Conservation (phyloP, 2,329 filamentous ascomycete species). For the Arthrinium phaeospermum region DNA sequence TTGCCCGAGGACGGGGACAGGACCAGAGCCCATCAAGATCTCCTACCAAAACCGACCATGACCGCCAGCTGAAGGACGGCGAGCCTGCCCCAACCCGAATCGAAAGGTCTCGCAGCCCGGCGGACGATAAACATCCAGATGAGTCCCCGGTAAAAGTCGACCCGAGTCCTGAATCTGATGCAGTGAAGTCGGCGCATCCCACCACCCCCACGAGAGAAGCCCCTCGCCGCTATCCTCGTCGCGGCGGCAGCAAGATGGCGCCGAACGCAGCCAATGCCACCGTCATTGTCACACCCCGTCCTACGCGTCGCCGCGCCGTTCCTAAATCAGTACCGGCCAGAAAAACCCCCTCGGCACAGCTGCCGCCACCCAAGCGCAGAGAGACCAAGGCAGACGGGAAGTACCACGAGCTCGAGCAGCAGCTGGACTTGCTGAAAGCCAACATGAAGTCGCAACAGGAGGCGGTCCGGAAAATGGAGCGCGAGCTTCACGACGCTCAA, state of each 20-base stretch:
- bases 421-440: background rate
- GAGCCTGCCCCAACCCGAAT: background rate
- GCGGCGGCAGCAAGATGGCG: background rate
- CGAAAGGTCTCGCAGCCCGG: background rate
- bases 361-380: background rate
- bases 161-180: background rate
- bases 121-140: background rate
- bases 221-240: background rate
- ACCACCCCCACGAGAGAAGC: background rate
- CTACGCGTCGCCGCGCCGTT: background rate
- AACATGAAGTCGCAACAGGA: background rate
- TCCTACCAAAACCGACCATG: background rate
- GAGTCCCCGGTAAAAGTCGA: background rate
- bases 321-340: background rate
- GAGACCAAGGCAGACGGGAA: background rate
- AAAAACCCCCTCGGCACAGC: no score
- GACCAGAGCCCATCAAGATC: background rate
- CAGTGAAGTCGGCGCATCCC: background rate
- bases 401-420: background rate
- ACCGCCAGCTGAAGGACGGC: background rate
- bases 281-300: background rate
- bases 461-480: background rate
- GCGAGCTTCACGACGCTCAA: background rate
- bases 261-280: background rate
- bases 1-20: background rate